Conservation (phyloP, 768 basidiomycete genomes). For the Austroboletus eburneus region DNA sequence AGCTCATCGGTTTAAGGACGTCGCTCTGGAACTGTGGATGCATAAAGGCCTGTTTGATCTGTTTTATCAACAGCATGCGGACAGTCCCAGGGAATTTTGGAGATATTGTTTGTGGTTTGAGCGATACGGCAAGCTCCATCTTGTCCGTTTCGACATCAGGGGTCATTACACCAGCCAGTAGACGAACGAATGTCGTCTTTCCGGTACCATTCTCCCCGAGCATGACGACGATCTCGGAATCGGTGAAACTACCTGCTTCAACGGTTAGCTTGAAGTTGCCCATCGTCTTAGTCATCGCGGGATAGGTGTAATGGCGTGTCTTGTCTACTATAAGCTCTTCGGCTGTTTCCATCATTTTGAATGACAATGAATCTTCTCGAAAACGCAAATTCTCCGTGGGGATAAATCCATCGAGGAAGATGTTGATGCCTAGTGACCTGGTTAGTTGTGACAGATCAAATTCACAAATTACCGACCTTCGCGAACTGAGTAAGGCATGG, state of each 20-base stretch:
- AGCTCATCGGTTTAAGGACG: constrained; percentile 94
- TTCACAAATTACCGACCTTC: constrained; percentile 59
- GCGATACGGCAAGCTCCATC: constrained; percentile 78
- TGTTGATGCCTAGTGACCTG: constrained; percentile 79
- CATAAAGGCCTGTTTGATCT: constrained; percentile 95
- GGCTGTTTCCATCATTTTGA: constrained; percentile 96
- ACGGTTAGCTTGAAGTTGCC: constrained; percentile 95
- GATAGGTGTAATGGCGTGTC: constrained; percentile 87
- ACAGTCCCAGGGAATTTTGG: constrained; percentile 98
- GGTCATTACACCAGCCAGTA: constrained; percentile 81
- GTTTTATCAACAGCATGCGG: constrained; percentile 88
- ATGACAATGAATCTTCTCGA: constrained; percentile 90
- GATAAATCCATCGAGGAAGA: constrained; percentile 98
- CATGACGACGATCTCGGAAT: constrained; percentile 99
- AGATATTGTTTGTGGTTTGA: constrained; percentile 98
- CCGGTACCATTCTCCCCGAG: constrained; percentile 99
- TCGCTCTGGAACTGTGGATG: constrained; percentile 99
- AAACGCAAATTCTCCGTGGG: constrained; percentile 98
- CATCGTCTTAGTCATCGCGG: constrained; percentile 94
- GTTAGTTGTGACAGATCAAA: constrained; percentile 1
- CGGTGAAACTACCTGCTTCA: constrained; percentile 87
- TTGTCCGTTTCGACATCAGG: constrained; percentile 85
- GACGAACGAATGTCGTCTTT: constrained; percentile 96
- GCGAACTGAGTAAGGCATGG: constrained; percentile 96
- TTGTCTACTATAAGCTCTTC: constrained; percentile 87